Evolutionary conservation across 2,329 filamentous ascomycete species (phyloP).

Genomic region (Colletotrichum kahawae): DNA sequence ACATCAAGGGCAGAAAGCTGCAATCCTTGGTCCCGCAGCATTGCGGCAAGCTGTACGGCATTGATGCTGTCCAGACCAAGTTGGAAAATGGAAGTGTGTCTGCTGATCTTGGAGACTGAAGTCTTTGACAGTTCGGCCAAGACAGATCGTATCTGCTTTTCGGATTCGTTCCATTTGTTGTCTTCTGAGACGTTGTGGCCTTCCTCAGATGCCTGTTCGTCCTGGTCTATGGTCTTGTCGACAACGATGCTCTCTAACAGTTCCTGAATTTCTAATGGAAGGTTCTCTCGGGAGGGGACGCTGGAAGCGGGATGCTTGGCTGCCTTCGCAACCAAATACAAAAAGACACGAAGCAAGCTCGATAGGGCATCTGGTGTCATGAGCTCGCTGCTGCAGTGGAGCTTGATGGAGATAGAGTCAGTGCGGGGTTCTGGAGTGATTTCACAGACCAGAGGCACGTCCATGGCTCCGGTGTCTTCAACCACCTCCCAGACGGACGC

Average conservation of each 20-base stretch:
- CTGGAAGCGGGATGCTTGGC: conserved; percentile 19
- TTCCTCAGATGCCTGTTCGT: neutral
- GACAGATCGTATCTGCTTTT: conserved; percentile 18
- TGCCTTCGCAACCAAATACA: neutral
- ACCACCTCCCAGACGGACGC: conserved; percentile 59
- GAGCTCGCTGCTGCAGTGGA: conserved; percentile 61
- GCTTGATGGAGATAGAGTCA: conserved; percentile 60
- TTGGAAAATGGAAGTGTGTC: conserved; percentile 77
- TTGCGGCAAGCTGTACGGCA: conserved; percentile 76
- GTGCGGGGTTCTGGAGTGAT: conserved; percentile 59
- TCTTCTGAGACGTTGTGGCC: neutral
- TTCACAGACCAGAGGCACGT: conserved; percentile 79
- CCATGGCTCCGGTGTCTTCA: conserved; percentile 69
- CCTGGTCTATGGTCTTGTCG: neutral
- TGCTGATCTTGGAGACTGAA: conserved; percentile 46
- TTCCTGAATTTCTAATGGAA: conserved; percentile 27
- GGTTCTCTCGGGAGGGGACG: conserved; percentile 14
- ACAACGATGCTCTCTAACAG: conserved; percentile 25
- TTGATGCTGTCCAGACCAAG: conserved; percentile 94
- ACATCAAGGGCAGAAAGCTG: conserved; percentile 73
- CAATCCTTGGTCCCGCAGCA: conserved; percentile 65
- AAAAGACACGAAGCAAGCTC: neutral
- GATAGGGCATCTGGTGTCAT: neutral
- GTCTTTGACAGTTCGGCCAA: neutral
- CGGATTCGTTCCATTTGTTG: conserved; percentile 21